Percentiles rank a stretch among this genome's conserved stretches.
Evolutionary conservation across 2,329 filamentous ascomycete genomes (phyloP).

Genomic region (Diaporthe destruens): DNA sequence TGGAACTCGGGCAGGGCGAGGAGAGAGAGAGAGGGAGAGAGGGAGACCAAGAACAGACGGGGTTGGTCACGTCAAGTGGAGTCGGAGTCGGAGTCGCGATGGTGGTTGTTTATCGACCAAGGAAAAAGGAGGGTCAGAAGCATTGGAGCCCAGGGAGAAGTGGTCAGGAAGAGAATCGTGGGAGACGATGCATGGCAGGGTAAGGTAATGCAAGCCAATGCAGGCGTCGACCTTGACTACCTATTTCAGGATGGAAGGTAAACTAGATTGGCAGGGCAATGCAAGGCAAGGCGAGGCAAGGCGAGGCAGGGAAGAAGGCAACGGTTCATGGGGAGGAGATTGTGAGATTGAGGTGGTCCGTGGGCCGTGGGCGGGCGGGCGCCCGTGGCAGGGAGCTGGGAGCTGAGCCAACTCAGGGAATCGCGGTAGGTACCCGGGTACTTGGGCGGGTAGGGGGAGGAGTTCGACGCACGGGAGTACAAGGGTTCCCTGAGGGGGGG

Average conservation of each 20-base stretch:
- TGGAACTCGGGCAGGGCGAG: background rate
- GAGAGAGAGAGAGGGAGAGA: background rate
- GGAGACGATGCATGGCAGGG: constrained; percentile 29
- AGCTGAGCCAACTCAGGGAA: too few relatives aligned
- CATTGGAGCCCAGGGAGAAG: constrained; percentile 1
- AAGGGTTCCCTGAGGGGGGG: background rate
- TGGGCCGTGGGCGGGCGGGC: background rate
- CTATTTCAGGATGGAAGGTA: constrained; percentile 18
- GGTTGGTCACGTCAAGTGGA: constrained; percentile 20
- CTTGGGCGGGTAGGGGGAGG: background rate
- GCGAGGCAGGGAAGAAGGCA: constrained; percentile 20
- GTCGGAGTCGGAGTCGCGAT: constrained; percentile 17
- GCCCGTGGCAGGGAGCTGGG: background rate
- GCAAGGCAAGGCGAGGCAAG: constrained; percentile 14
- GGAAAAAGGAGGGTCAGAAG: constrained; percentile 29
- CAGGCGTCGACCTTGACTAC: constrained; percentile 28
- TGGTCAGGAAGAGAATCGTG: constrained; percentile 9
- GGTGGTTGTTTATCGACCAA: background rate
- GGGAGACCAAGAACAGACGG: background rate
- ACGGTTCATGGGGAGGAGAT: constrained; percentile 31
- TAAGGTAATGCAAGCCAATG: constrained; percentile 35
- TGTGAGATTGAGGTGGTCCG: constrained; percentile 36
- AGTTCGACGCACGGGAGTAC: constrained; percentile 7
- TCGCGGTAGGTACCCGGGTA: background rate
- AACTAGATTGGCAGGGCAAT: constrained; percentile 33